Conservation (phyloP, 192 early-diverging fungal genomes). For the Linnemannia exigua region DNA sequence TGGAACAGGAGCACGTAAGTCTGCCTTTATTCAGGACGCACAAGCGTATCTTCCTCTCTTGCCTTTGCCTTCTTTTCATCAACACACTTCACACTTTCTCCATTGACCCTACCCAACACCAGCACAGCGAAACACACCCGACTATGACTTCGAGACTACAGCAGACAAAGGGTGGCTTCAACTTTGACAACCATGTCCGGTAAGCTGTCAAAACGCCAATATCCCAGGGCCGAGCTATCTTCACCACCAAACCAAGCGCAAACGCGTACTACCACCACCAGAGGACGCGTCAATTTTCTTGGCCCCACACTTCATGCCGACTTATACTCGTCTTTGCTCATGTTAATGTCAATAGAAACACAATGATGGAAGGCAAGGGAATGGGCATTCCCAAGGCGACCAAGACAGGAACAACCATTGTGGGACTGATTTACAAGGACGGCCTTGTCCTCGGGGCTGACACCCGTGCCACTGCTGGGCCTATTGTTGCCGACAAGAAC, state of each 20-base stretch:
- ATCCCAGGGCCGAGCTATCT: neutral
- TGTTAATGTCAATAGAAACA: slow-evolving; percentile 71
- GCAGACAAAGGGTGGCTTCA: slow-evolving; percentile 79
- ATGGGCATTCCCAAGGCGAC: slow-evolving; percentile 84
- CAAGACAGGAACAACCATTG: slow-evolving; percentile 98
- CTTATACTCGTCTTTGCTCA: neutral
- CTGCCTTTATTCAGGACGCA: no score
- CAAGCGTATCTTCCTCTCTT: neutral
- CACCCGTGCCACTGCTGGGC: slow-evolving; percentile 94
- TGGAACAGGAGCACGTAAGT: neutral
- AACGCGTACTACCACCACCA: neutral
- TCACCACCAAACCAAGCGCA: no score
- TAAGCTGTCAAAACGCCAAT: slow-evolving; percentile 46
- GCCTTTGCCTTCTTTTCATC: neutral
- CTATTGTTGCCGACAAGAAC: slow-evolving; percentile 99
- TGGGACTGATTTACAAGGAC: slow-evolving; percentile 94
- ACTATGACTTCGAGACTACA: slow-evolving; percentile 69
- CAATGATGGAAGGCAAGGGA: slow-evolving; percentile 82
- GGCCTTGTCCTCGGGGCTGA: slow-evolving; percentile 96
- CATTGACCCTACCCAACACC: neutral
- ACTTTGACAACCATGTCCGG: slow-evolving; percentile 90
- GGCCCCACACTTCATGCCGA: neutral
- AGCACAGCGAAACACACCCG: neutral
- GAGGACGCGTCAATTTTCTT: slow-evolving; percentile 31
- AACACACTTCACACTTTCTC: neutral